A percentile compares a stretch with the other conserved stretches of the same genome.
These are phyloP conservation scores for Gymnopus androsaceus DNA, from an alignment of 1,284 basidiomycete genomes.

Conservation along the genomic window DNA sequence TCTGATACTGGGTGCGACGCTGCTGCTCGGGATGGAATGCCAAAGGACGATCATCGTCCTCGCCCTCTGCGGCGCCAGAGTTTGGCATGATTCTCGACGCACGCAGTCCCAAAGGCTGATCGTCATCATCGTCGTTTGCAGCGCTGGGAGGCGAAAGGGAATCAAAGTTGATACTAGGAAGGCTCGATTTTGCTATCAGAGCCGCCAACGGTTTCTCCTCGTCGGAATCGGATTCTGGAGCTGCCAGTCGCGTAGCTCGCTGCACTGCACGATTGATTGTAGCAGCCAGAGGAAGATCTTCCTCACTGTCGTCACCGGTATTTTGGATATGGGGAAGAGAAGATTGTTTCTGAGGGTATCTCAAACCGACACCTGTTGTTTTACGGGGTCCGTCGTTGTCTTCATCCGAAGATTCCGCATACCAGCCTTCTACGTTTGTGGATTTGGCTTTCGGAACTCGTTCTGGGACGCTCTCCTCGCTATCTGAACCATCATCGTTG, in stretches of 20 bases:
- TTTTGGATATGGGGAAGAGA: constrained; percentile 19
- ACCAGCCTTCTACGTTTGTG: constrained; percentile 45
- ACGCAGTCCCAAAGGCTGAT: constrained; percentile 67
- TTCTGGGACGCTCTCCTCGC: constrained; percentile 49
- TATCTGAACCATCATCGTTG: constrained; percentile 51
- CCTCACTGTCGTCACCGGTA: constrained; percentile 61
- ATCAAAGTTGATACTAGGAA: constrained; percentile 47
- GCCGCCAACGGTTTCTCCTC: constrained; percentile 74
- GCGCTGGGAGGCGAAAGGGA: constrained; percentile 1
- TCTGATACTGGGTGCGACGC: constrained; percentile 70
- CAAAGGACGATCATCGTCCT: constrained; percentile 60
- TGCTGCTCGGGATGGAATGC: constrained; percentile 77
- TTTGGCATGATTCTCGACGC: constrained; percentile 45
- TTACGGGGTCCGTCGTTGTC: constrained; percentile 52
- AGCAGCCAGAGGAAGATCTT: constrained; percentile 72
- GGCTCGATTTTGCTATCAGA: constrained; percentile 55
- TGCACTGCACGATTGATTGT: constrained; percentile 54
- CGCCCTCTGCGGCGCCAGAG: constrained; percentile 26
- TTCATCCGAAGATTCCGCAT: constrained; percentile 64
- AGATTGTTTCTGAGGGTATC: constrained; percentile 39
- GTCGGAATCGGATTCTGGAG: constrained; percentile 51
- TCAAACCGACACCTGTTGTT: constrained; percentile 55
- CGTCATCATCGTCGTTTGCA: constrained; percentile 61
- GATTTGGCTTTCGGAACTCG: constrained; percentile 26
- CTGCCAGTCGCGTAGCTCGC: constrained; percentile 36